Percentiles rank a stretch among this genome's conserved stretches.
These are phyloP conservation scores for Penicillium palitans DNA, from an alignment of 2,329 filamentous ascomycete species.

Conservation along the genomic window DNA sequence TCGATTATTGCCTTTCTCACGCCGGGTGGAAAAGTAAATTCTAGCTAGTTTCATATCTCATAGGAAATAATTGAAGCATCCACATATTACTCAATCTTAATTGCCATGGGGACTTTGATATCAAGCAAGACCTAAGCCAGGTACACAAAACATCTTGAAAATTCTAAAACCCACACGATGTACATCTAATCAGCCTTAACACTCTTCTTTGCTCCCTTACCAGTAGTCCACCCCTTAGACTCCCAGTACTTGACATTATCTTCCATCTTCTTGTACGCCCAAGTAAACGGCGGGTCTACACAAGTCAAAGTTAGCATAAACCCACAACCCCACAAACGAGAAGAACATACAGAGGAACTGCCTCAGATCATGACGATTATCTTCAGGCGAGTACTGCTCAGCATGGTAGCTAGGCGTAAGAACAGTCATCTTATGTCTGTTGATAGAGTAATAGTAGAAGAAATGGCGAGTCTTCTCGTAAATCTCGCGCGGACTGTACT, in stretches of 20 bases:
- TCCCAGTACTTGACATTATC: constrained; percentile 48
- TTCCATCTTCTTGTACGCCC: constrained; percentile 53
- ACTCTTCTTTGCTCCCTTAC: constrained; percentile 38
- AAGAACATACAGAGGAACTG: constrained; percentile 52
- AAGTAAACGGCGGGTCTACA: constrained; percentile 43
- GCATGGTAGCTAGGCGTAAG: constrained; percentile 60
- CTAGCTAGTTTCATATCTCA: background rate
- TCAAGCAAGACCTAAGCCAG: background rate
- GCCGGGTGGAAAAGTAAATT: background rate
- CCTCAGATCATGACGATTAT: constrained; percentile 60
- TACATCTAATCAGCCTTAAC: constrained; percentile 34
- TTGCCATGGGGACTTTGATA: background rate
- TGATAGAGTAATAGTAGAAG: constrained; percentile 57
- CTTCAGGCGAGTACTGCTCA: constrained; percentile 54
- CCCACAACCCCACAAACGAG: background rate
- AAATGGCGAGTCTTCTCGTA: constrained; percentile 50
- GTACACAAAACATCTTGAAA: background rate
- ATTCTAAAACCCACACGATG: background rate
- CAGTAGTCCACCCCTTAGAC: constrained; percentile 36
- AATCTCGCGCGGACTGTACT: constrained; percentile 45
- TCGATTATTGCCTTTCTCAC: background rate
- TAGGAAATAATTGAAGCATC: background rate
- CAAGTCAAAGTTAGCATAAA: background rate
- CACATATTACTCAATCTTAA: background rate
- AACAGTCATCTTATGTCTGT: constrained; percentile 65